Base-by-base conservation (phyloP, 2,329 filamentous ascomycete species). In the Fonsecaea monophora region DNA sequence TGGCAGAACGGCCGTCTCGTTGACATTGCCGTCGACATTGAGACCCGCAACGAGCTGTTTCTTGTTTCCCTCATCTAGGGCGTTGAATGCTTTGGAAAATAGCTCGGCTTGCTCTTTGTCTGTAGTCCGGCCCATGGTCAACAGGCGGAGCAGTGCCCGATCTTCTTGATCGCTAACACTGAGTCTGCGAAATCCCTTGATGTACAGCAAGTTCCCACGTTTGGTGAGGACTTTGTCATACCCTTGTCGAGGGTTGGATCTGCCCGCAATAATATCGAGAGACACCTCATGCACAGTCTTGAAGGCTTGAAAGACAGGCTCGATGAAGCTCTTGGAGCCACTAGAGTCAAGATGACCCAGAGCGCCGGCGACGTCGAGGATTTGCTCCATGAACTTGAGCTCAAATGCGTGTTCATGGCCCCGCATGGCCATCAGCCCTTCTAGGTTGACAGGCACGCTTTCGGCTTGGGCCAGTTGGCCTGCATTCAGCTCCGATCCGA, bases 381-480 rank as follows among this genome's bases (percentile, higher is more conserved):
- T 66, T 54, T 77, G 76, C 53, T 79, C 78, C 72, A 77, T 72
- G 42, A 76, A 79, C 25, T 77, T 76, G 13, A 80, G 69, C 10
- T 75, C 65, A 62, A 79, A 78, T 4, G 73, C 77, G 12, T 72
- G 71, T 21, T 72, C 59, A 25, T 74, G 64, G 7, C 70, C 72
- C 18, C 65, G 62, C 64, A 78, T 72, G 2, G 66, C 57, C 7
- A 69, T 55, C 3, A 80, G 66, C 35, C 71, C 72, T 32, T 70
- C 62, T 10, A 81, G 65, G 45, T 74, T 77, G 10, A 68, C 73
- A 13, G 70, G 78, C 1, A 75, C 73, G 65, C 75, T 78, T 66
- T 81, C 78, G 1, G 75, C 79, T 62, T 80, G 79, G 2, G 76
- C 78, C 2, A 80, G 61, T 66, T 80, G 79, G 1, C 76, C 75